A percentile compares a stretch with the other conserved stretches of the same genome.
phyloP scores from a whole-genome alignment of 805 yeast genomes.

The Ogataea saltuana region DNA sequence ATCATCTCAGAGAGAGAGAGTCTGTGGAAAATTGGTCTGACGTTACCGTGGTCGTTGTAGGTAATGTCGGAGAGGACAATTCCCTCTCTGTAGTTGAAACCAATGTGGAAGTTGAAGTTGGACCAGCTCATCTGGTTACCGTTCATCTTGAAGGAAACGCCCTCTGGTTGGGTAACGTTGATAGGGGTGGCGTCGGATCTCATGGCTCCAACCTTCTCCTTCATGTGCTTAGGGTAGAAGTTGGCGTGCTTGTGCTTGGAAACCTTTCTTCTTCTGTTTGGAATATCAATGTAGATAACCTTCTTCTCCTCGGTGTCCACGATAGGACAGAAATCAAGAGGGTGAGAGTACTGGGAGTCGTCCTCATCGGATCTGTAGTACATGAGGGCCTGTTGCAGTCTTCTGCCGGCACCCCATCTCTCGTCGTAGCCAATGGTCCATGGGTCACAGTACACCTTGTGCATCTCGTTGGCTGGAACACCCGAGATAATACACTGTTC shows the following conservation, averaged over 20 bases:
- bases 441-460: constrained; percentile 62
- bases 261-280: constrained; percentile 70
- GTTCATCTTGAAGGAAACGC: constrained; percentile 72
- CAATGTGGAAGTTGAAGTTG: constrained; percentile 74
- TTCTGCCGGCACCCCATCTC: constrained; percentile 74
- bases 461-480: constrained; percentile 61
- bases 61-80: constrained; percentile 72
- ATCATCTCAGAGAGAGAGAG: constrained; percentile 79
- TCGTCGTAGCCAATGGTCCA: constrained; percentile 66
- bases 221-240: constrained; percentile 66
- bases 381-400: constrained; percentile 80
- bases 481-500: constrained; percentile 74
- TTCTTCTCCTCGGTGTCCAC: constrained; percentile 70
- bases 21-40: constrained; percentile 75
- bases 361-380: constrained; percentile 75
- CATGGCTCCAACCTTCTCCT: constrained; percentile 61
- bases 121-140: constrained; percentile 76
- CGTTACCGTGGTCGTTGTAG: constrained; percentile 74
- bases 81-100: constrained; percentile 86
- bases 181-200: constrained; percentile 67
- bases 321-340: constrained; percentile 81
- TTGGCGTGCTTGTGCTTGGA: constrained; percentile 68
- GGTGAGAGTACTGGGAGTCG: constrained; percentile 67
- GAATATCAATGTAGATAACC: constrained; percentile 74
- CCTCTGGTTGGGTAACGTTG: constrained; percentile 76